These are phyloP conservation scores for Gastrolobium bilobum DNA, from an alignment of 306 rosid genomes.

Conservation along the genomic window DNA sequence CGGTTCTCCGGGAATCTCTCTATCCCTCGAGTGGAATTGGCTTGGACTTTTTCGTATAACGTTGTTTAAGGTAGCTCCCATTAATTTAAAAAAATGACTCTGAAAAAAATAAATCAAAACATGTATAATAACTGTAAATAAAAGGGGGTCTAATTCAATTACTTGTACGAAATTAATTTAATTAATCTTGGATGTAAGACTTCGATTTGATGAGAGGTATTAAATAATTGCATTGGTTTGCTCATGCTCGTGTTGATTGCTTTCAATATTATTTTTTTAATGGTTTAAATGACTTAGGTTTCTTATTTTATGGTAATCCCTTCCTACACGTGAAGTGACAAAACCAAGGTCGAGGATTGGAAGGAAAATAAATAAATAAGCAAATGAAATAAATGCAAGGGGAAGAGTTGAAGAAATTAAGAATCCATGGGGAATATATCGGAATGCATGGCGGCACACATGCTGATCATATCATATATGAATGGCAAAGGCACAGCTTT, in stretches of 20 bases:
- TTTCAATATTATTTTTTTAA: neutral
- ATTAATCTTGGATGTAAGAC: neutral
- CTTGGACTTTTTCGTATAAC: conserved; percentile 50
- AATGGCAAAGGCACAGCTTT: conserved; percentile 37
- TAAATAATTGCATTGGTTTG: conserved; percentile 49
- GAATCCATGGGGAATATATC: conserved; percentile 36
- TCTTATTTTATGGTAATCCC: conserved; percentile 47
- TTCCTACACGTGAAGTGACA: conserved; percentile 59
- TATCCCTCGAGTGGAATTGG: conserved; percentile 54
- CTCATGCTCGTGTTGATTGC: conserved; percentile 44
- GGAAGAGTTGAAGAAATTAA: conserved; percentile 33
- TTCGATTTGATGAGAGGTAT: conserved; percentile 43
- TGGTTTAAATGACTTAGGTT: conserved; percentile 44
- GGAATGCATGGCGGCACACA: conserved; percentile 55
- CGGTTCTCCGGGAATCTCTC: conserved; percentile 95
- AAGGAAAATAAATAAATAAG: neutral
- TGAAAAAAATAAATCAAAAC: neutral
- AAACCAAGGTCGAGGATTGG: conserved; percentile 46
- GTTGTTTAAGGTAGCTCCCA: conserved; percentile 45
- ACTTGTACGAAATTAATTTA: conserved; percentile 23
- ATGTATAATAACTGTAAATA: neutral
- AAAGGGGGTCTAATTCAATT: conserved; percentile 20
- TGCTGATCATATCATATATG: conserved; percentile 42
- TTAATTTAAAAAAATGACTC: conserved; percentile 28
- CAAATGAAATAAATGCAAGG: neutral